Evolutionary conservation across 306 rosid species (phyloP).

Genomic region (Myrica gale): DNA sequence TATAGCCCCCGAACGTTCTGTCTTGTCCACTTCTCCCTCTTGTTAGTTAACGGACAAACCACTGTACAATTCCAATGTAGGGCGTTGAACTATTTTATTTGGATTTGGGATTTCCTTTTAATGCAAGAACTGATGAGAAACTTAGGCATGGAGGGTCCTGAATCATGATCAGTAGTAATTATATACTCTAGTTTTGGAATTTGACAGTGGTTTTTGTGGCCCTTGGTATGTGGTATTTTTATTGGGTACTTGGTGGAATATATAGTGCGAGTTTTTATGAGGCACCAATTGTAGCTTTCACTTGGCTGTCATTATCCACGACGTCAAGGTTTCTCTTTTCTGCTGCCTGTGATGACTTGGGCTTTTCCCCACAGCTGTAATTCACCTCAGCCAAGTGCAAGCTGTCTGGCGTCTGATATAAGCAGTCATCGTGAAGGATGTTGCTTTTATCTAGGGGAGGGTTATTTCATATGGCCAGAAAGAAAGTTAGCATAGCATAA

Average conservation of each 20-base stretch:
- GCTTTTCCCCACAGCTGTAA: slow-evolving; percentile 30
- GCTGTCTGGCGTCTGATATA: slow-evolving; percentile 24
- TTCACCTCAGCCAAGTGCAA: slow-evolving; percentile 17
- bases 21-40: slow-evolving; percentile 1
- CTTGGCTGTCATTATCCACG: slow-evolving; percentile 4
- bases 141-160: slow-evolving; percentile 15
- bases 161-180: slow-evolving; percentile 11
- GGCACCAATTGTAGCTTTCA: slow-evolving; percentile 5
- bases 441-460: background rate
- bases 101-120: slow-evolving; percentile 29
- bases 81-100: slow-evolving; percentile 14
- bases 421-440: background rate
- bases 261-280: slow-evolving; percentile 22
- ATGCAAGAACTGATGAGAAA: slow-evolving; percentile 29
- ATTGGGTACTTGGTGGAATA: slow-evolving; percentile 1
- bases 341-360: slow-evolving; percentile 10
- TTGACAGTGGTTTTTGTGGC: slow-evolving; percentile 21
- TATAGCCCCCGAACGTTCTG: background rate
- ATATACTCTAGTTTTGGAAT: slow-evolving; percentile 17
- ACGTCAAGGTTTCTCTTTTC: slow-evolving; percentile 1
- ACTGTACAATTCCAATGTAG: slow-evolving; percentile 45
- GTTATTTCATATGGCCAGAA: slow-evolving; percentile 2
- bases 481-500: background rate
- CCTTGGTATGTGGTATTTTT: slow-evolving; percentile 16
- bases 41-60: background rate